Evolutionary conservation across 352 stramenopile species (phyloP).

Genomic region (Pythium apleroticum): DNA sequence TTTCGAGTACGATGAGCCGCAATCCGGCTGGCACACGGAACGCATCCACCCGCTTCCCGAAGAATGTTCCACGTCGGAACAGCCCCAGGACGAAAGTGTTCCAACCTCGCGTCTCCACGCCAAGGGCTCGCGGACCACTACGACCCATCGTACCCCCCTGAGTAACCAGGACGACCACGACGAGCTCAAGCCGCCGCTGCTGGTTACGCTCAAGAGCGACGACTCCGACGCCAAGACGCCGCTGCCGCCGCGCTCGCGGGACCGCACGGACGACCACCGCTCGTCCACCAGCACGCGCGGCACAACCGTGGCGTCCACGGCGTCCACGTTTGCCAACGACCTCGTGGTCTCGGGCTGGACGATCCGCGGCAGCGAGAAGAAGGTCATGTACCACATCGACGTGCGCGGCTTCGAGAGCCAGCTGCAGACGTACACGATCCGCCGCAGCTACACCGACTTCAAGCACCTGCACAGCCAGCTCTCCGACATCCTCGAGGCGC

Average conservation of each 20-base stretch:
- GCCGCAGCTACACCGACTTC: conserved; percentile 83
- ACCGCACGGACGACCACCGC: conserved; percentile 18
- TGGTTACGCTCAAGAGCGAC: conserved; percentile 12
- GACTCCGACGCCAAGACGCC: conserved; percentile 3
- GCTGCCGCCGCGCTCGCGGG: conserved; percentile 10
- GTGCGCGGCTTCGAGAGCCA: conserved; percentile 68
- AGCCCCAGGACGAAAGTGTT: not conserved
- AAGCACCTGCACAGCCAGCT: conserved; percentile 73
- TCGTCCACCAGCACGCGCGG: conserved; percentile 19
- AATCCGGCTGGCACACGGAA: conserved; percentile 28
- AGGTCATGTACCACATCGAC: conserved; percentile 89
- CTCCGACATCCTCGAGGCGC: conserved; percentile 61
- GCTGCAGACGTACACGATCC: conserved; percentile 85
- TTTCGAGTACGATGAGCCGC: conserved; percentile 42
- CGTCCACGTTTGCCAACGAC: conserved; percentile 35
- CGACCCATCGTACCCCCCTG: not conserved
- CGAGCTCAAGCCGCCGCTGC: conserved; percentile 14
- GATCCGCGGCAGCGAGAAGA: conserved; percentile 66
- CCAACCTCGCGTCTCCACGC: not conserved
- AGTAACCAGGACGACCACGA: conserved; percentile 27
- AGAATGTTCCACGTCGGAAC: conserved; percentile 14
- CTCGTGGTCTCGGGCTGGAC: conserved; percentile 74
- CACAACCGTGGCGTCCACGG: conserved; percentile 19
- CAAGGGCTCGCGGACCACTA: not conserved
- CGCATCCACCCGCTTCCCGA: conserved; percentile 22